Evolutionary conservation across 371 early-diverging fungal species (phyloP).

Genomic region (Catenaria anguillulae): DNA sequence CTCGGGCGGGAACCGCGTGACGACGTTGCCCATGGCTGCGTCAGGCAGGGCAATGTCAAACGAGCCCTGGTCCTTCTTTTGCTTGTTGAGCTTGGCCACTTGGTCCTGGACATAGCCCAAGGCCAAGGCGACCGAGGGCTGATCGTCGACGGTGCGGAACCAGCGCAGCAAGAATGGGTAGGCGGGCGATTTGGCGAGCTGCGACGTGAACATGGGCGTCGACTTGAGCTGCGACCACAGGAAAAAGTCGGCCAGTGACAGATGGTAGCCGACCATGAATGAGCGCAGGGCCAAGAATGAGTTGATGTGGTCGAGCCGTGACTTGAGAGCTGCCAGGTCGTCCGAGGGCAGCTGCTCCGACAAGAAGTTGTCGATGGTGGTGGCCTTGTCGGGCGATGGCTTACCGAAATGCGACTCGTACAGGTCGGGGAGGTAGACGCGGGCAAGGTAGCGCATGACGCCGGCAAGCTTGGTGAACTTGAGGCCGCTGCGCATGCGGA

Average conservation of each 20-base stretch:
- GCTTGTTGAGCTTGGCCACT: constrained; percentile 10
- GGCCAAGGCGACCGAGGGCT: constrained; percentile 26
- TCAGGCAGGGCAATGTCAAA: constrained; percentile 80
- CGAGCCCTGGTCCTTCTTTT: constrained; percentile 70
- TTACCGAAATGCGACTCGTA: background rate
- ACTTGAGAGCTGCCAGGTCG: constrained; percentile 57
- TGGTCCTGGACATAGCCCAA: background rate
- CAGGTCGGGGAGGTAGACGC: background rate
- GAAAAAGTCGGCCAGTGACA: constrained; percentile 66
- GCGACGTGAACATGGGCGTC: constrained; percentile 51
- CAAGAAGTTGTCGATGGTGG: constrained; percentile 30
- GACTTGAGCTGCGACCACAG: constrained; percentile 52
- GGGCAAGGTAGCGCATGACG: constrained; percentile 1
- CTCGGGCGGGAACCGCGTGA: constrained; percentile 98
- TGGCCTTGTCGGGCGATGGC: background rate
- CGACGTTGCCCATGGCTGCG: constrained; percentile 71
- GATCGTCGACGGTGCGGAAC: constrained; percentile 57
- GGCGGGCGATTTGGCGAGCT: constrained; percentile 28
- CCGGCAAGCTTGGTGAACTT: background rate
- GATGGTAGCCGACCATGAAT: constrained; percentile 62
- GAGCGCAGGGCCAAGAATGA: constrained; percentile 62
- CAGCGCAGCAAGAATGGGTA: constrained; percentile 52
- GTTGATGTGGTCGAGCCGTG: constrained; percentile 49
- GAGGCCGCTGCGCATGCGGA: no score
- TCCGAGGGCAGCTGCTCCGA: constrained; percentile 35